Base-by-base conservation (phyloP, 2,329 filamentous ascomycete genomes). In the Penicillium sp. region DNA sequence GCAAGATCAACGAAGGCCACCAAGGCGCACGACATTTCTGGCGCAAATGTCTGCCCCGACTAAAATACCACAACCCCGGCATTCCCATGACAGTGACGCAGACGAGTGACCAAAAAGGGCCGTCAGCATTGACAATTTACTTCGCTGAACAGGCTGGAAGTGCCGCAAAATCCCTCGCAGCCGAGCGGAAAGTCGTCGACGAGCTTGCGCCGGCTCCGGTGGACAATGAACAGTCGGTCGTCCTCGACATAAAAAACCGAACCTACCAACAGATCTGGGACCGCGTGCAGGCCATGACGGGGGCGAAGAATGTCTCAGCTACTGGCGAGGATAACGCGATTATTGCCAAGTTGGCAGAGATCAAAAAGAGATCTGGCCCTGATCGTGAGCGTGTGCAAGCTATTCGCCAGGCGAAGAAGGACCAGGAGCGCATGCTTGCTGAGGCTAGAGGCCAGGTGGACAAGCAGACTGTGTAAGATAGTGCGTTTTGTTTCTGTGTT, bases 51-150 rank as follows among this genome's bases (percentile, higher is more conserved):
- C 83, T 97, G 40, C 88, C 89, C 18, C 83, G 89, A 49, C 78
- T 99, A 59, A 96, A 99, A 78, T 99, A 85, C 75, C 87, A 95
- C 78, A 99, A 99, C 70, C 93, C 93, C 0, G 75, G 83, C 11
- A 71, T 96, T 38, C 82, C 86, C 36, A 95, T 97, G 80, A 84
- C 88, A 51, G 82, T 95, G 62, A 85, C 86, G 69, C 86, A 88
- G 51, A 84, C 80, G 55, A 62, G 68, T 31, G 72, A 84, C 37
- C 77, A 82, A 58, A 68, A 65, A 18, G 65, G 61, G 3, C 68
- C 67, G 36, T 64, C 72, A 27, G 63, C 64, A 31, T 58, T 75
- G 57, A 71, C 70, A 45, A 65, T 74, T 54, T 74, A 73, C 54
- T 75, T 73, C 50, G 64, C 68, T 38, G 66, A 66, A 51, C 49